Base-by-base conservation (phyloP, 306 rosid genomes). In the Fagus crenata region DNA sequence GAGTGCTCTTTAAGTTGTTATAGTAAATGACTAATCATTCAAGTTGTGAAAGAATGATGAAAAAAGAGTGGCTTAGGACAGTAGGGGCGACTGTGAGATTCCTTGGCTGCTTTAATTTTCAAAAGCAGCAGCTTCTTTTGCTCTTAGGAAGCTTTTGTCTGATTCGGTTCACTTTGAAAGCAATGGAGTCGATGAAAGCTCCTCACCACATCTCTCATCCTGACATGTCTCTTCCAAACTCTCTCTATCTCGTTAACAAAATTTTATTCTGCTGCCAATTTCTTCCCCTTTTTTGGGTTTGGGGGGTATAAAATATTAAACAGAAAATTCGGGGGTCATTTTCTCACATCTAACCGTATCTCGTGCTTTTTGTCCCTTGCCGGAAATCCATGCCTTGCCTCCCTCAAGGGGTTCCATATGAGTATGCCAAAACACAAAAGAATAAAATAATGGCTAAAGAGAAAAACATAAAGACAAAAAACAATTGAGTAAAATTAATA, bases 321-420 rank as follows among this genome's bases (percentile, higher is more conserved):
- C 15, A 58, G 7, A 2, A 73, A 80, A 86, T 31, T 70, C 81
- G 75, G 37, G 46, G 70, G 89, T 89, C 97, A 84, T 91, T 85
- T 78, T 84, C 93, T 81, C 77, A 80, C 65, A 81, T 61, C 55
- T 75, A 86, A 87, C 94, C 86, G 84, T 78, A 84, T 86, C 94
- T 83, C 94, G 77, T 86, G 92, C 90, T 84, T 90, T 89, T 90
- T 85, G 96, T 90, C 94, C 86, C 86, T 83, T 63, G 87, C 96
- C 90, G 88, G 90, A 87, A 88, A 85, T 88, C 90, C 93, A 90
- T 89, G 96, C 89, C 84, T 85, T 90, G 93, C 90, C 93, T 84
- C 91, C 90, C 88, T 73, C 36, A 56, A 56, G 84, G 92, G 94
- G 88, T 86, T 87, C 96, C 89, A 83, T 77, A 67, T 78, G 77